Evolutionary conservation across 176 grass and related monocot species (phyloP).

Genomic region (Musa schizocarpa): DNA sequence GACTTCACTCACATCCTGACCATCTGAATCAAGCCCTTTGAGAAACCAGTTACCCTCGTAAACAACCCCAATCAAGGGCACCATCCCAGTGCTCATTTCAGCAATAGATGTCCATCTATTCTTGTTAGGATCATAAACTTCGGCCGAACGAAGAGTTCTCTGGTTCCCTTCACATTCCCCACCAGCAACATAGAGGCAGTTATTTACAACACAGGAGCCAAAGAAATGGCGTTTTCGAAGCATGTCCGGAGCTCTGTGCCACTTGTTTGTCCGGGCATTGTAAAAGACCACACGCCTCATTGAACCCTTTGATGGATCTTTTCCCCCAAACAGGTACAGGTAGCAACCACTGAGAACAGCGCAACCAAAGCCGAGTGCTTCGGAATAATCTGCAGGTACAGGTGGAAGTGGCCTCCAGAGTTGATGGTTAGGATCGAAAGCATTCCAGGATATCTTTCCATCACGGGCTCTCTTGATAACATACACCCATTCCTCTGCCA

Average conservation of each 20-base stretch:
- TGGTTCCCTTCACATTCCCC: constrained; percentile 90
- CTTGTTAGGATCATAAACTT: constrained; percentile 73
- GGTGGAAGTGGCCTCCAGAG: constrained; percentile 81
- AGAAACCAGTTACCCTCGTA: constrained; percentile 91
- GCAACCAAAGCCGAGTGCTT: constrained; percentile 73
- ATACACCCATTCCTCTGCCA: constrained; percentile 89
- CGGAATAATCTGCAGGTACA: constrained; percentile 62
- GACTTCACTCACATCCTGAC: constrained; percentile 55
- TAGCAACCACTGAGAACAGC: constrained; percentile 85
- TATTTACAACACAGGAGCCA: constrained; percentile 77
- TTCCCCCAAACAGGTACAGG: constrained; percentile 91
- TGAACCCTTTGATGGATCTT: constrained; percentile 61
- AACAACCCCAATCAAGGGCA: constrained; percentile 76
- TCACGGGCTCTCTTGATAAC: constrained; percentile 77
- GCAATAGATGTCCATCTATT: constrained; percentile 69
- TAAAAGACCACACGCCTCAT: constrained; percentile 90
- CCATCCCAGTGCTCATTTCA: constrained; percentile 78
- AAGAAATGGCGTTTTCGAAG: constrained; percentile 77
- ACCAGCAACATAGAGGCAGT: constrained; percentile 90
- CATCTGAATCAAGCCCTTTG: constrained; percentile 73
- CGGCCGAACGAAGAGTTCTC: constrained; percentile 69
- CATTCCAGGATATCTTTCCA: constrained; percentile 82
- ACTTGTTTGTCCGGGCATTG: constrained; percentile 86
- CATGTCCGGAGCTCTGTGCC: constrained; percentile 85
- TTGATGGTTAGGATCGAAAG: constrained; percentile 69